Evolutionary conservation across 257 asterid species (phyloP), one percentile per base, ranked within the genome.

Genomic region (Nicotiana undulata): DNA sequence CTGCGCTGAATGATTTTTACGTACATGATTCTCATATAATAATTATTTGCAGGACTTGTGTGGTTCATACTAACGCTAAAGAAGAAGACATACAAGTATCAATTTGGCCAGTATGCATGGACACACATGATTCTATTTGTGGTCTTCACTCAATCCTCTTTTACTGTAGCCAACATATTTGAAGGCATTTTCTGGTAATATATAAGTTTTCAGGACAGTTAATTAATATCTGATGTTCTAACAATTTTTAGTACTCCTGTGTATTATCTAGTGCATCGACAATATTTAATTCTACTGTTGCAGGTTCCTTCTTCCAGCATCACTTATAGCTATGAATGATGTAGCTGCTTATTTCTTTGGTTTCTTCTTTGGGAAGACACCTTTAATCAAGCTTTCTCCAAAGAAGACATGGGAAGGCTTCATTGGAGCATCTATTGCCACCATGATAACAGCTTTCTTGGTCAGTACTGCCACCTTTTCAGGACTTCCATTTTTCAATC

Each of bases 281-380:
- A 29, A 29, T 29, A 78, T 78, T 64, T 24, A 80, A 53, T 81
- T 85, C 78, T 67, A 58, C 53, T 75, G 59, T 49, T 90, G 92
- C 97, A 93, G 98, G 98, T 93, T 93, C 87, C 98, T 92, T 90
- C 96, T 93, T 84, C 98, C 98, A 63, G 98, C 97, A 85, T 93
- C 97, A 77, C 97, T 92, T 76, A 92, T 93, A 16, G 93, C 90
- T 60, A 88, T 92, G 86, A 91, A 92, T 61, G 98, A 93, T 79
- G 88, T 90, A 60, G 96, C 96, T 81, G 97, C 98, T 84, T 93
- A 93, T 86, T 85, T 93, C 79, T 92, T 91, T 11, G 98, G 98
- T 12, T 93, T 93, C 86, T 92, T 91, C 93, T 91, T 93, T 75
- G 98, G 98, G 63, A 93, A 84, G 88, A 93, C 98, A 63, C 98